phyloP scores from a whole-genome alignment of 495 filamentous ascomycete species.

The Chlorociboria aeruginascens region DNA sequence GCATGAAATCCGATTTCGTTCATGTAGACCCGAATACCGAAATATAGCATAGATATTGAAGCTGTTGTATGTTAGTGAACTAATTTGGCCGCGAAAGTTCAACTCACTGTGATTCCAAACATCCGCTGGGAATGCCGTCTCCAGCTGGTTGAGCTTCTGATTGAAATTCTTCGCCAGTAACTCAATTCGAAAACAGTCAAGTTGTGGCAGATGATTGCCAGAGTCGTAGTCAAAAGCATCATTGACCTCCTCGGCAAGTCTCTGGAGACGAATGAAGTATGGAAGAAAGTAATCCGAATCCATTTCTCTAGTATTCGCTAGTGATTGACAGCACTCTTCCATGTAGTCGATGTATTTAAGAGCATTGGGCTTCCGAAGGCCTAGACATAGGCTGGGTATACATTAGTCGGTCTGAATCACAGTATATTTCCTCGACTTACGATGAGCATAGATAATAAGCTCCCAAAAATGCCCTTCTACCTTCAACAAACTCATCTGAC shows the following conservation, averaged over 20 bases:
- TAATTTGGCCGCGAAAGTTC: not conserved
- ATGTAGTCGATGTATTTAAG: conserved; percentile 8
- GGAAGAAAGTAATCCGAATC: conserved; percentile 11
- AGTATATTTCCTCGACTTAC: conserved; percentile 9
- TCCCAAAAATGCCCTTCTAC: conserved; percentile 19
- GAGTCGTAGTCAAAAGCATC: conserved; percentile 7
- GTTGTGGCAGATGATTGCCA: not conserved
- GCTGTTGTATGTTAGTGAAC: conserved; percentile 3
- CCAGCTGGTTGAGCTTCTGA: conserved; percentile 4
- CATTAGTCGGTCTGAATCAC: not conserved
- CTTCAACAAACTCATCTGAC: conserved; percentile 15
- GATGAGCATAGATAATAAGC: conserved; percentile 21
- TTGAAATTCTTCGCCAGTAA: conserved; percentile 8
- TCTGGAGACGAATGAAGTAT: conserved; percentile 9
- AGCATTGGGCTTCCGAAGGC: conserved; percentile 9
- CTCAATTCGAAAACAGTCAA: conserved; percentile 9
- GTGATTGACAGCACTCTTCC: conserved; percentile 2
- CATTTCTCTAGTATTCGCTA: not conserved
- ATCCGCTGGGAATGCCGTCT: conserved; percentile 3
- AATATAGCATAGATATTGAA: conserved; percentile 4
- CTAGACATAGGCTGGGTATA: conserved; percentile 1
- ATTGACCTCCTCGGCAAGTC: conserved; percentile 13
- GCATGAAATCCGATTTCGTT: conserved; percentile 13
- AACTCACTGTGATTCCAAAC: conserved; percentile 15
- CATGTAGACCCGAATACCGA: conserved; percentile 8